These are phyloP conservation scores for Amaranthus hypochondriacus DNA, from an alignment of 148 eudicot genomes.

Conservation along the genomic window DNA sequence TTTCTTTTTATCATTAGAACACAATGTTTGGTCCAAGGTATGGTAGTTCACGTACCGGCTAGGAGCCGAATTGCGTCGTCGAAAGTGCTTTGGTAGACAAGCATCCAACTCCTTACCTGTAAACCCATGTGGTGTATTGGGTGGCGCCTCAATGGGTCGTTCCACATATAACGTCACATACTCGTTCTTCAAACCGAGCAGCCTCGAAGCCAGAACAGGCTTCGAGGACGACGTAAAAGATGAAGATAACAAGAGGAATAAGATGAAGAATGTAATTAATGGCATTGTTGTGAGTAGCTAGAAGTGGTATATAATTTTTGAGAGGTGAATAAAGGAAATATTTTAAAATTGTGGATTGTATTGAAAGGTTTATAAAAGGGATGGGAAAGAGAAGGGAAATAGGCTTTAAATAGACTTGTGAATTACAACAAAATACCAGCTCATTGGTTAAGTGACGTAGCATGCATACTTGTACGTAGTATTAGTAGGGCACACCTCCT, in stretches of 20 bases:
- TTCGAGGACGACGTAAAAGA: background rate
- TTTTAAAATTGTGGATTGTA: background rate
- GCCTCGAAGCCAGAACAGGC: constrained; percentile 10
- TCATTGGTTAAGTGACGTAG: constrained; percentile 14
- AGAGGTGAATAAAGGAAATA: background rate
- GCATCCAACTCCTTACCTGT: constrained; percentile 18
- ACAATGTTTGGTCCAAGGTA: constrained; percentile 18
- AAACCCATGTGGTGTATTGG: background rate
- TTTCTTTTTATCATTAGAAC: background rate
- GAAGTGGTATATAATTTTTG: background rate
- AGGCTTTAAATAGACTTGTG: constrained; percentile 24
- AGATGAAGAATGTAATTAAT: constrained; percentile 11
- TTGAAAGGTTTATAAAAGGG: constrained; percentile 13
- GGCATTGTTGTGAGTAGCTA: constrained; percentile 1
- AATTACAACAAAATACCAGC: constrained; percentile 30
- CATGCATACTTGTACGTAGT: constrained; percentile 14
- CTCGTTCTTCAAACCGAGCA: background rate
- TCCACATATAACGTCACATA: background rate
- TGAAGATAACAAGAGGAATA: constrained; percentile 4
- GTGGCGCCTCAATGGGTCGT: background rate
- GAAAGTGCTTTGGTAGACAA: constrained; percentile 26
- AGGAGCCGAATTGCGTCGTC: constrained; percentile 23
- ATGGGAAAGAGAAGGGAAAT: background rate
- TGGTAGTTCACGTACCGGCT: constrained; percentile 20
- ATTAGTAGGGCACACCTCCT: constrained; percentile 4